A percentile compares a stretch with the other conserved stretches of the same genome.
phyloP scores from a whole-genome alignment of 208 protist species.

The Endotrypanum monterogeii region DNA sequence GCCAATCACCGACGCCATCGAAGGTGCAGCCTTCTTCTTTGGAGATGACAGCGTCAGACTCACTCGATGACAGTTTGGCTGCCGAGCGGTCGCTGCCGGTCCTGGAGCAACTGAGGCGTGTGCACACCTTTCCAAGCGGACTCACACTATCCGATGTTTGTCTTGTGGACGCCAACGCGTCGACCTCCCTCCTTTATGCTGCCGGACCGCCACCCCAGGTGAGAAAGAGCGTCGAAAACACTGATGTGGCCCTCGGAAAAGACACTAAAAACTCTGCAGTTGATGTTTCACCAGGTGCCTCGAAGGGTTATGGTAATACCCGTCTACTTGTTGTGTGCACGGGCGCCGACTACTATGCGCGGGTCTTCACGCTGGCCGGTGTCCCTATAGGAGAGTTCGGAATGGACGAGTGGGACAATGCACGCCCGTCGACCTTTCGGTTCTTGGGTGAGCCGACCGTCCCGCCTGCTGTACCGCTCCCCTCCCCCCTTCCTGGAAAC shows the following conservation, averaged over 20 bases:
- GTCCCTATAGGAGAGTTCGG: conserved; percentile 75
- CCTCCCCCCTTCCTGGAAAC: conserved; percentile 18
- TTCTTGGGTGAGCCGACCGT: conserved; percentile 53
- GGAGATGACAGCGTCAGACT: background rate
- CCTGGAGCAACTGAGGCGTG: conserved; percentile 38
- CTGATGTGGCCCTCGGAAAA: background rate
- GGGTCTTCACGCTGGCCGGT: conserved; percentile 68
- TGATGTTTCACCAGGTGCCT: background rate
- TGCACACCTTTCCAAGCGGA: conserved; percentile 43
- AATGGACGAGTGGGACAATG: conserved; percentile 57
- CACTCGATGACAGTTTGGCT: background rate
- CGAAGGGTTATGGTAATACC: background rate
- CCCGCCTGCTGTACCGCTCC: conserved; percentile 18
- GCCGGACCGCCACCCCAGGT: background rate
- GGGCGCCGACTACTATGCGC: conserved; percentile 58
- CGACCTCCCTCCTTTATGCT: background rate
- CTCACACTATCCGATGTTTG: conserved; percentile 25
- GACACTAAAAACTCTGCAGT: too few species aligned
- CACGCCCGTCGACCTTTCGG: conserved; percentile 44
- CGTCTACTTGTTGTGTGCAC: conserved; percentile 66
- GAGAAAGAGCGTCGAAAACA: background rate
- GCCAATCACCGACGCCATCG: background rate
- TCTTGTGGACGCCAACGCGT: conserved; percentile 26
- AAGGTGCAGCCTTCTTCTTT: conserved; percentile 10
- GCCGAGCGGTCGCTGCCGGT: conserved; percentile 35